Percentiles rank a stretch among this genome's conserved stretches.
Evolutionary conservation across 2,329 filamentous ascomycete genomes (phyloP).

Genomic region (Colletotrichum shisoi): DNA sequence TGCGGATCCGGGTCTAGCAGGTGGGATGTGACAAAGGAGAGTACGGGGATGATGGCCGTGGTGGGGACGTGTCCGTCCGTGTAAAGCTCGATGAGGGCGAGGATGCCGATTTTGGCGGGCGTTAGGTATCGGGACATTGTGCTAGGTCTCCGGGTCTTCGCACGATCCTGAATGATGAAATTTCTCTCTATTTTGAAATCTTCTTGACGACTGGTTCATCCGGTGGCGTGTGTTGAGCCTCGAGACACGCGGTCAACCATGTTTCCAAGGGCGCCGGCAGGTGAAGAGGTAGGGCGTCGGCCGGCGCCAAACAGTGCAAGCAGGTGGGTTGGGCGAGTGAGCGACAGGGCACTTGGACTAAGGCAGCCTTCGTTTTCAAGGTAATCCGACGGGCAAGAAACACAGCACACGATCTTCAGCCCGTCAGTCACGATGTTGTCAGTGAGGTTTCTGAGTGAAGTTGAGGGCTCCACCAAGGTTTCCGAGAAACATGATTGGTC

Average conservation of each 20-base stretch:
- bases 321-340: not conserved
- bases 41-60: constrained; percentile 74
- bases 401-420: not conserved
- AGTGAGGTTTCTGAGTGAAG: constrained; percentile 26
- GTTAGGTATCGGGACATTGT: constrained; percentile 83
- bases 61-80: constrained; percentile 73
- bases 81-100: constrained; percentile 84
- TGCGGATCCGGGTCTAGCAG: constrained; percentile 62
- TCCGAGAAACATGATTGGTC: constrained; percentile 26
- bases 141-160: not conserved
- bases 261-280: constrained; percentile 7
- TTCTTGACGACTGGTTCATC: not conserved
- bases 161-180: not conserved
- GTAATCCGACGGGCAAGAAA: not conserved
- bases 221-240: constrained; percentile 6
- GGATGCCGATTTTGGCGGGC: constrained; percentile 84
- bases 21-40: constrained; percentile 80
- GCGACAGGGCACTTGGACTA: not conserved
- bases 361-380: not conserved
- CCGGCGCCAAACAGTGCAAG: constrained; percentile 1
- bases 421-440: constrained; percentile 8
- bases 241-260: constrained; percentile 16
- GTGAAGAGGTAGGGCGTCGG: constrained; percentile 14
- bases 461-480: constrained; percentile 6
- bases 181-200: not conserved